phyloP scores from a whole-genome alignment of 2,329 filamentous ascomycete genomes.

The Ophioceras dolichostomum region DNA sequence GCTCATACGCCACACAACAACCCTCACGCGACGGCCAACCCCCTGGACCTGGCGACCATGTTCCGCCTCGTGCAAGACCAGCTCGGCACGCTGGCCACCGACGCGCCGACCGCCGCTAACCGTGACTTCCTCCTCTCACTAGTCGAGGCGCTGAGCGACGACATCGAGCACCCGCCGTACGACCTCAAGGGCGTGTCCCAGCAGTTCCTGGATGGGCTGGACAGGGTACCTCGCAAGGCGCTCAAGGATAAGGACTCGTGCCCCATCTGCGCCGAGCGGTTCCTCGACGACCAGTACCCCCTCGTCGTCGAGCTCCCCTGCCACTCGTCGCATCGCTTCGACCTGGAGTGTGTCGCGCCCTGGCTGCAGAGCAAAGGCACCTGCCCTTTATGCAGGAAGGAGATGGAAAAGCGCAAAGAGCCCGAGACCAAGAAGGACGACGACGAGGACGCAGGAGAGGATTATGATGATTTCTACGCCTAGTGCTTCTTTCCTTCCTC shows the following conservation, averaged over 20 bases:
- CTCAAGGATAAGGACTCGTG: conserved; percentile 41
- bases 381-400: conserved; percentile 50
- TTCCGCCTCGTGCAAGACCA: conserved; percentile 49
- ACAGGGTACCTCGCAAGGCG: conserved; percentile 40
- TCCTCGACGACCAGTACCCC: conserved; percentile 48
- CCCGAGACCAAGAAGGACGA: conserved; percentile 26
- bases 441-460: conserved; percentile 36
- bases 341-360: conserved; percentile 55
- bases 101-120: conserved; percentile 35
- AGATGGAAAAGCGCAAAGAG: conserved; percentile 43
- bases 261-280: conserved; percentile 50
- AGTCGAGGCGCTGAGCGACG: conserved; percentile 30
- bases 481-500: too few relatives aligned
- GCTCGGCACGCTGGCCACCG: conserved; percentile 35
- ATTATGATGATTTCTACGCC: conserved; percentile 40
- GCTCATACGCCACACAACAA: conserved; percentile 22
- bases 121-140: conserved; percentile 36
- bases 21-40: conserved; percentile 46
- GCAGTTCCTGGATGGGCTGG: conserved; percentile 45
- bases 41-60: conserved; percentile 42
- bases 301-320: conserved; percentile 55
- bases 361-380: conserved; percentile 54
- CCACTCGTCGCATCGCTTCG: conserved; percentile 44
- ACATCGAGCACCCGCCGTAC: conserved; percentile 39
- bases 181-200: conserved; percentile 43